phyloP scores from a whole-genome alignment of 306 rosid genomes.

The Pyrus pyrifolia region DNA sequence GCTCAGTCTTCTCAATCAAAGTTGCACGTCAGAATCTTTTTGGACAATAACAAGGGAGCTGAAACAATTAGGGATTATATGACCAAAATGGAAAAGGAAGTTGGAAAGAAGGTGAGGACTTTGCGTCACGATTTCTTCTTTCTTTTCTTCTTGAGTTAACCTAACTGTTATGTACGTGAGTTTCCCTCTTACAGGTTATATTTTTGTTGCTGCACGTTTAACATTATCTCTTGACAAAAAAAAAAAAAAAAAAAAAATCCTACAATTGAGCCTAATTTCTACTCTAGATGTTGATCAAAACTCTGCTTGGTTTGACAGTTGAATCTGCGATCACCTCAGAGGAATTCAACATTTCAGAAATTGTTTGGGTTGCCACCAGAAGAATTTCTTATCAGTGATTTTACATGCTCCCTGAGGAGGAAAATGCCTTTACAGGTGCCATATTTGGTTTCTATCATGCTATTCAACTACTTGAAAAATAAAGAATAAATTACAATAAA shows the following conservation, averaged over 20 bases:
- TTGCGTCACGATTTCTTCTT: not conserved
- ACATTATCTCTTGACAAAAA: not conserved
- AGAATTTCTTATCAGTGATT: slow-evolving; percentile 83
- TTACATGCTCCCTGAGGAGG: slow-evolving; percentile 69
- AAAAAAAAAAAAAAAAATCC: too few species aligned
- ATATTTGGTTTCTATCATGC: slow-evolving; percentile 2
- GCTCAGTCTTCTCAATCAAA: slow-evolving; percentile 83
- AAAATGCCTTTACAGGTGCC: slow-evolving; percentile 74
- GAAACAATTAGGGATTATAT: slow-evolving; percentile 78
- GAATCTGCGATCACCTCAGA: slow-evolving; percentile 71
- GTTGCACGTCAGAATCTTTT: slow-evolving; percentile 76
- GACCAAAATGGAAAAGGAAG: slow-evolving; percentile 88
- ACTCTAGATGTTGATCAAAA: slow-evolving; percentile 10
- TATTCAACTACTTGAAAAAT: not conserved
- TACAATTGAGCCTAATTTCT: not conserved
- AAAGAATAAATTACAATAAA: not conserved
- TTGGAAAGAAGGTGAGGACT: slow-evolving; percentile 74
- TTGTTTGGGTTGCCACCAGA: slow-evolving; percentile 75
- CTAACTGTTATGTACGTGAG: not conserved
- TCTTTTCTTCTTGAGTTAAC: not conserved
- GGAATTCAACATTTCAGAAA: slow-evolving; percentile 83
- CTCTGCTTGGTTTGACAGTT: slow-evolving; percentile 37
- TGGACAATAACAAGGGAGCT: slow-evolving; percentile 73
- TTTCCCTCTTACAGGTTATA: not conserved
- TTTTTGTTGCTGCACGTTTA: not conserved